These are phyloP conservation scores for Mortierella sp. DNA, from an alignment of 371 early-diverging fungal genomes.

Conservation along the genomic window DNA sequence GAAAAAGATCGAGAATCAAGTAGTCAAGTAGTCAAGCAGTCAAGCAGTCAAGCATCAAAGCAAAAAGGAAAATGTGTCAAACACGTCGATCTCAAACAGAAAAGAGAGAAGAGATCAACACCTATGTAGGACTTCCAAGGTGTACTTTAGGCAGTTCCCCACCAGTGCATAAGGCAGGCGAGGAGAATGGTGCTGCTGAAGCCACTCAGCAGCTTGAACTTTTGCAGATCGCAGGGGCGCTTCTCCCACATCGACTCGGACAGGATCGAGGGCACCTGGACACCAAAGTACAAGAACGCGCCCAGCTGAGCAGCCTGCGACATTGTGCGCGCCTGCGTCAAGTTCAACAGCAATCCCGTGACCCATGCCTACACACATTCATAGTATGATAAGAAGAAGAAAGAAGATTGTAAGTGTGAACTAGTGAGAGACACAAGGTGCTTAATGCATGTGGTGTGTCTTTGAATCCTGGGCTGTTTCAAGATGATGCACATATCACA, in stretches of 20 bases:
- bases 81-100: background rate
- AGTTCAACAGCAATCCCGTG: slow-evolving; percentile 48
- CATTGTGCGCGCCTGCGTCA: slow-evolving; percentile 50
- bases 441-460: background rate
- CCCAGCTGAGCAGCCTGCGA: slow-evolving; percentile 53
- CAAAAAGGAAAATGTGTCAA: background rate
- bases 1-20: background rate
- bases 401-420: background rate
- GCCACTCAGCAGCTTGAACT: slow-evolving; percentile 50
- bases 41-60: background rate
- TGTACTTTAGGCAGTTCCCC: slow-evolving; percentile 49
- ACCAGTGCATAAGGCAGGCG: slow-evolving; percentile 50
- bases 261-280: slow-evolving; percentile 29
- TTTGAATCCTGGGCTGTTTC: slow-evolving; percentile 4
- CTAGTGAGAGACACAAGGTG: background rate
- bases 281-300: slow-evolving; percentile 48
- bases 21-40: too few species aligned
- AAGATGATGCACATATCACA: background rate
- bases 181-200: slow-evolving; percentile 44
- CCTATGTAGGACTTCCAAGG: too few species aligned
- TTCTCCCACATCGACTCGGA: slow-evolving; percentile 56
- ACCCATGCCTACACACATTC: slow-evolving; percentile 38
- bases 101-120: background rate
- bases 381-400: background rate
- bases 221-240: slow-evolving; percentile 51